phyloP scores from a whole-genome alignment of 129 eudicot genomes.

The Pseudognaphalium luteoalbum region DNA sequence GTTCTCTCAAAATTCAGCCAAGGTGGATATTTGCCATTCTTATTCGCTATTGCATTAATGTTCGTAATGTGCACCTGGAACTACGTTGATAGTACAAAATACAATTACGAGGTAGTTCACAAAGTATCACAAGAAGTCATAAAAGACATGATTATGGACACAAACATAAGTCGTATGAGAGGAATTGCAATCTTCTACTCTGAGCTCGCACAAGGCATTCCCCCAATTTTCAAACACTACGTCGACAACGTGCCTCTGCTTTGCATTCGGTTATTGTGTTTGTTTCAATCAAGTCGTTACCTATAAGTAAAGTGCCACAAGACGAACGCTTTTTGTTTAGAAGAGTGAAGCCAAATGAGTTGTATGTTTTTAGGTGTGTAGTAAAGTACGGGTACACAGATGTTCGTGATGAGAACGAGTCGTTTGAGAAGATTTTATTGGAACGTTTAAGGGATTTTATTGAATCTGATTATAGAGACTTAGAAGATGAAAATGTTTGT shows the following conservation, averaged over 20 bases:
- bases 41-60: slow-evolving; percentile 31
- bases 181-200: slow-evolving; percentile 80
- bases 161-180: slow-evolving; percentile 39
- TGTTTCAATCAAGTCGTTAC: slow-evolving; percentile 67
- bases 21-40: slow-evolving; percentile 73
- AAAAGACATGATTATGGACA: slow-evolving; percentile 34
- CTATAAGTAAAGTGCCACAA: slow-evolving; percentile 56
- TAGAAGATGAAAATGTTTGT: slow-evolving; percentile 1
- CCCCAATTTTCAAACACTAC: slow-evolving; percentile 78
- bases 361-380: slow-evolving; percentile 69
- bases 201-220: slow-evolving; percentile 82
- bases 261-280: slow-evolving; percentile 71
- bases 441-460: slow-evolving; percentile 56
- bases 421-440: slow-evolving; percentile 52
- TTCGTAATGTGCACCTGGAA: no score
- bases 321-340: slow-evolving; percentile 57
- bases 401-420: slow-evolving; percentile 49
- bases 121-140: slow-evolving; percentile 50
- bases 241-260: slow-evolving; percentile 68
- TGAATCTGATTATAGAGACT: background rate
- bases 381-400: slow-evolving; percentile 85
- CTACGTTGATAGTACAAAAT: no score
- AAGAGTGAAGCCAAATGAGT: slow-evolving; percentile 50
- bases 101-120: slow-evolving; percentile 36
- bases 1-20: slow-evolving; percentile 69